These are phyloP conservation scores for Saxispiralis lemnorum DNA, from an alignment of 495 filamentous ascomycete genomes.

Conservation along the genomic window DNA sequence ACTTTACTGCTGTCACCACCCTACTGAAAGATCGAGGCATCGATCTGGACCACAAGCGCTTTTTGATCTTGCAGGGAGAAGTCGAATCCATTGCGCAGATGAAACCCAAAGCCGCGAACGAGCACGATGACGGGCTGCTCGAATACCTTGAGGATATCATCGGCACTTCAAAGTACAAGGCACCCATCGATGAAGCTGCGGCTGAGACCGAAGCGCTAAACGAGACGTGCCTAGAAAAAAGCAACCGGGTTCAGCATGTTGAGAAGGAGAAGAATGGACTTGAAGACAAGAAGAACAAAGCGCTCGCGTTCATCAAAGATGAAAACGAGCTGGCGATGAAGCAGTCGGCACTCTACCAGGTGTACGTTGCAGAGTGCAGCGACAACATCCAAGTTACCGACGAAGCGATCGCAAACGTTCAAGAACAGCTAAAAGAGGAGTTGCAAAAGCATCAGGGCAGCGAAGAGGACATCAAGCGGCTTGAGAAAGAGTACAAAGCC, in stretches of 20 bases:
- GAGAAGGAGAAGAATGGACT: slow-evolving; percentile 88
- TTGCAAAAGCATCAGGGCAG: slow-evolving; percentile 82
- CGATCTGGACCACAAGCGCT: slow-evolving; percentile 94
- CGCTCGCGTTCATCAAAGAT: slow-evolving; percentile 68
- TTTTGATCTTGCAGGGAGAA: slow-evolving; percentile 91
- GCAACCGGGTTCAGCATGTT: slow-evolving; percentile 81
- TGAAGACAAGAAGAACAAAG: slow-evolving; percentile 92
- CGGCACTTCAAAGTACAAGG: slow-evolving; percentile 93
- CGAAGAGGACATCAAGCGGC: slow-evolving; percentile 73
- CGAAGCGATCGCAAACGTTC: slow-evolving; percentile 77
- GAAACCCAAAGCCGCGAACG: slow-evolving; percentile 87
- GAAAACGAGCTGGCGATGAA: slow-evolving; percentile 86
- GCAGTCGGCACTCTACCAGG: slow-evolving; percentile 75
- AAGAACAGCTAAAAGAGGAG: slow-evolving; percentile 70
- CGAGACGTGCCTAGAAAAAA: slow-evolving; percentile 88
- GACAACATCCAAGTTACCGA: slow-evolving; percentile 81
- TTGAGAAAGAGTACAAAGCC: slow-evolving; percentile 71
- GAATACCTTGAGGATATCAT: slow-evolving; percentile 98
- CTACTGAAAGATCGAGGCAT: slow-evolving; percentile 79
- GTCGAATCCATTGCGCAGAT: slow-evolving; percentile 98
- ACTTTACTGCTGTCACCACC: slow-evolving; percentile 75
- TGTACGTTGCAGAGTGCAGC: slow-evolving; percentile 70
- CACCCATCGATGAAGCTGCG: slow-evolving; percentile 84
- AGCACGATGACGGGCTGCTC: slow-evolving; percentile 87
- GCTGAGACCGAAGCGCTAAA: slow-evolving; percentile 79